Evolutionary conservation across 1,284 basidiomycete genomes (phyloP), one percentile per base, ranked within the genome.

Genomic region (Microbotryomycetes sp.): DNA sequence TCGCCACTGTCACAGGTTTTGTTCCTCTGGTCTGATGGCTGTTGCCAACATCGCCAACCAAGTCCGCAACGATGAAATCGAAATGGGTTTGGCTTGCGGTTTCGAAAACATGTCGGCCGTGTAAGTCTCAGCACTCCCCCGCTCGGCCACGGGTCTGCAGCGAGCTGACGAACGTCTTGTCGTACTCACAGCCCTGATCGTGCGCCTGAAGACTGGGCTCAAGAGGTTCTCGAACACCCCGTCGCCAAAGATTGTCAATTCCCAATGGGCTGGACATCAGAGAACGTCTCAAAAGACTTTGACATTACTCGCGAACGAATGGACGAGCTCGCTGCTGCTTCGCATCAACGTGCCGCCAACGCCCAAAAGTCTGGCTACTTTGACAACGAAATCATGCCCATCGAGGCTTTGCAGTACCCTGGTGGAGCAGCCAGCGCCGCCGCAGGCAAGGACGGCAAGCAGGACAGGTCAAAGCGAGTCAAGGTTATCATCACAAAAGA

Each of bases 241-340:
- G 75, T 81, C 5, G 80, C 86, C 2, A 79, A 73, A 51, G 86
- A 88, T 68, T 85, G 84, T 48, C 63, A 76, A 30, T 75, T 83
- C 76, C 86, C 86, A 26, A 91, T 91, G 89, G 88, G 89, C 12
- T 90, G 89, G 89, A 90, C 89, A 2, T 86, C 71, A 19, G 76
- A 78, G 59, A 77, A 77, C 61, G 71, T 77, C 26, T 73, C 74
- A n/a, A 69, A 72, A 62, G 64, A 94, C 60, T 96, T 88, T 77
- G 80, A 84, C 69, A 81, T 97, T 70, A 81, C 86, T 25, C 82
- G 92, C 54, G 84, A 88, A 60, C 83, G 86, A 65, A 92, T 93
- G 82, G 92, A 97, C 75, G 82, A 81, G 49, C 87, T 86, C 72
- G 88, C 92, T 3, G 89, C 90, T 0, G 71, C 74, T 3, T 91